Base-by-base conservation (phyloP, 495 filamentous ascomycete species). In the Penicillium argentinense region DNA sequence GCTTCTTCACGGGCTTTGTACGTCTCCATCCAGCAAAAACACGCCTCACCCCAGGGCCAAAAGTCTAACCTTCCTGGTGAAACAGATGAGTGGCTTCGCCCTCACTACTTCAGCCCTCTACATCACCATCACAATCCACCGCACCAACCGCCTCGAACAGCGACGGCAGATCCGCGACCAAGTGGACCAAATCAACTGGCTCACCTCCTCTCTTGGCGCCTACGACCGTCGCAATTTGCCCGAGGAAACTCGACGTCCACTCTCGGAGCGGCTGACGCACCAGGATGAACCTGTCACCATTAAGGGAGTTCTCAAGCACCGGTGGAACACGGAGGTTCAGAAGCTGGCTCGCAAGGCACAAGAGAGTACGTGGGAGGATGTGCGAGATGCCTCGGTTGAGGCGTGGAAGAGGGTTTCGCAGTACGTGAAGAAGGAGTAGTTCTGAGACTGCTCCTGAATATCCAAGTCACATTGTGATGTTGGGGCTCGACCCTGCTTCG, bases 1-100 rank as follows among this genome's bases (percentile, higher is more conserved):
- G 87, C 46, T 89, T 89, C 74, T 78, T 85, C 52, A 74, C 85
- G 12, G 91, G 91, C 64, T 88, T 95, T 56, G 91, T 96, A 79
- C 40, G 84, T 80, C 19, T n/a, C 17, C 13, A 9, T 26, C n/a
- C 9, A 13, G 8, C 45, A 18, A 33, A 12, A 18, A n/a, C n/a
- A n/a, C n/a, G n/a, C n/a, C n/a, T n/a, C 44, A 37, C 17, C 23
- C 17, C 29, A 0, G 5, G 19, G 28, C 12, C 28, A 17, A 26
- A 2, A 27, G n/a, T 18, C 37, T 26, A 17, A 33, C 34, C 17
- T 11, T 37, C 22, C 17, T 9, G 13, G 12, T 26, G 17, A 1
- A 34, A 53, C 37, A 76, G 73, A 77, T 91, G 60, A 85, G 89
- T 57, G 91, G 93, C 54, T 79, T 93, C 28, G 88, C 92, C 52